phyloP scores from a whole-genome alignment of 176 grass and related monocot genomes.

The Hordeum marinum region DNA sequence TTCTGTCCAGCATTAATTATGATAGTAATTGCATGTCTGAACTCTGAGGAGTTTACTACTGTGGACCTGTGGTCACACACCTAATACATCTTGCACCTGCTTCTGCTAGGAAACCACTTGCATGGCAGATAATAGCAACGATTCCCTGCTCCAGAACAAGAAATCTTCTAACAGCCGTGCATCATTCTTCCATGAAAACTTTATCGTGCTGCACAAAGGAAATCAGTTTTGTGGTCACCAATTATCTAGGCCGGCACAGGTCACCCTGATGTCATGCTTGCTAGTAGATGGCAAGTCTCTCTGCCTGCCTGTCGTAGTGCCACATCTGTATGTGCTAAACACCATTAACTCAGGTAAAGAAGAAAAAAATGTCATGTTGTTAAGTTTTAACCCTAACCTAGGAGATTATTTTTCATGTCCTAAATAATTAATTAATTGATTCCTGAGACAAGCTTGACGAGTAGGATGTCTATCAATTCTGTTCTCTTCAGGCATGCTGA shows the following conservation, averaged over 20 bases:
- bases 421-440: background rate
- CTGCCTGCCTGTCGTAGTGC: background rate
- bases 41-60: background rate
- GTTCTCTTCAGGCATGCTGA: background rate
- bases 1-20: background rate
- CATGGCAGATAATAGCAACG: constrained; percentile 8
- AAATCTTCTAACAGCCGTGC: too few species aligned
- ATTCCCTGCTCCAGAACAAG: background rate
- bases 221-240: background rate
- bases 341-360: background rate
- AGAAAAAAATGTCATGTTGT: too few species aligned
- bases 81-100: background rate
- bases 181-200: too few species aligned
- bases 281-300: background rate
- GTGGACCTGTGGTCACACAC: background rate
- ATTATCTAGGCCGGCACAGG: background rate
- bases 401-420: background rate
- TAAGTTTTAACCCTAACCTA: too few species aligned
- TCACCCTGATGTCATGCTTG: constrained; percentile 16
- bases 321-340: background rate
- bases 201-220: background rate
- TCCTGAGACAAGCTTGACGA: background rate
- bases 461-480: background rate
- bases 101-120: background rate
- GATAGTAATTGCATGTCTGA: constrained; percentile 13